Conservation (phyloP, 257 asterid genomes). For the Nicotiana attenuata region DNA sequence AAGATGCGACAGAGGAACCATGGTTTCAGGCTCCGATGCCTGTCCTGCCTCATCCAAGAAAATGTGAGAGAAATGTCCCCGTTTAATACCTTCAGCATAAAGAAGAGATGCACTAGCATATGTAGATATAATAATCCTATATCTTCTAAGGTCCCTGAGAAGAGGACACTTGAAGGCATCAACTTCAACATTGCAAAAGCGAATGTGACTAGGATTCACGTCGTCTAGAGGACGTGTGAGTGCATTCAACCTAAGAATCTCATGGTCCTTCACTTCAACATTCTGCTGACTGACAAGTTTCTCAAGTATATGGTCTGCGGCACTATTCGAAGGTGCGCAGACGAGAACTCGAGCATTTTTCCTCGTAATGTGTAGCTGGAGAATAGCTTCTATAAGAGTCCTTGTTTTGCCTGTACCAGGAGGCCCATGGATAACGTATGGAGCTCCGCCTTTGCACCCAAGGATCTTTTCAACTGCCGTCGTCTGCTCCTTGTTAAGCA, state of each 20-base stretch:
- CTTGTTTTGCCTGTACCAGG: slow-evolving; percentile 96
- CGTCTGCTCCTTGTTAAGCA: slow-evolving; percentile 62
- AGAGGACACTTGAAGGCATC: slow-evolving; percentile 53
- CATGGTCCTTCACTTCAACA: slow-evolving; percentile 25
- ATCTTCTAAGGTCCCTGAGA: slow-evolving; percentile 31
- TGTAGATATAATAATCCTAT: slow-evolving; percentile 66
- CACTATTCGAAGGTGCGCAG: slow-evolving; percentile 95
- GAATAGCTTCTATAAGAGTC: slow-evolving; percentile 79
- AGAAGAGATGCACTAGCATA: slow-evolving; percentile 67
- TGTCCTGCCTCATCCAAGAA: slow-evolving; percentile 99
- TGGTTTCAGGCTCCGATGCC: slow-evolving; percentile 94
- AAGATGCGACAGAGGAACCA: slow-evolving; percentile 81
- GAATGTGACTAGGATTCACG: slow-evolving; percentile 41
- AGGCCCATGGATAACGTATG: slow-evolving; percentile 88
- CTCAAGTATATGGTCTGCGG: slow-evolving; percentile 81
- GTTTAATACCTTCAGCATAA: slow-evolving; percentile 53
- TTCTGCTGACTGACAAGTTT: slow-evolving; percentile 41
- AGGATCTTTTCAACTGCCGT: slow-evolving; percentile 64
- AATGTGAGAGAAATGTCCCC: slow-evolving; percentile 73
- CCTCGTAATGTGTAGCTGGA: slow-evolving; percentile 46
- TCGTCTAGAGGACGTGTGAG: slow-evolving; percentile 66
- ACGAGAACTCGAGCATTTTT: slow-evolving; percentile 48
- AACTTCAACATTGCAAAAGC: slow-evolving; percentile 57
- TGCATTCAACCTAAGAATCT: slow-evolving; percentile 78
- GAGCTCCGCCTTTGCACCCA: slow-evolving; percentile 69